phyloP scores from a whole-genome alignment of 2,329 filamentous ascomycete species.

The Fusarium scirpi region DNA sequence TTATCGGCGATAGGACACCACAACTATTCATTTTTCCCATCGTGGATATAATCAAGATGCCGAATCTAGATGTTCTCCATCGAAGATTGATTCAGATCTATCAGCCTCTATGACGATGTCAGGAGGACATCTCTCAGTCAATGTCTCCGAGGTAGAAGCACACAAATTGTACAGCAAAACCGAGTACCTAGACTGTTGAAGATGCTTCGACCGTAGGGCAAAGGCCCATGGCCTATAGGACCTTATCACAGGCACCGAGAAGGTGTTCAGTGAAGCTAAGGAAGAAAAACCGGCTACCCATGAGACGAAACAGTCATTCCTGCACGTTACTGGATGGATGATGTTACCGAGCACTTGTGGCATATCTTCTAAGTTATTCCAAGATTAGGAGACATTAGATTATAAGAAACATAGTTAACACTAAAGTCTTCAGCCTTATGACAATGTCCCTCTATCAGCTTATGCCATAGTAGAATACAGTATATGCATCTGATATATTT shows the following conservation, averaged over 20 bases:
- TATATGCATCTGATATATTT: background rate
- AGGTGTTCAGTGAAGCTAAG: background rate
- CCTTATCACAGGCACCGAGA: background rate
- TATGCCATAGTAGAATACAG: background rate
- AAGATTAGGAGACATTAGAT: background rate
- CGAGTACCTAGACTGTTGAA: background rate
- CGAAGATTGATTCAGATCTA: background rate
- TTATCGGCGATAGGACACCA: background rate
- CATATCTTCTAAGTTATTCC: background rate
- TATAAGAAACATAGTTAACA: background rate
- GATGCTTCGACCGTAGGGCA: background rate
- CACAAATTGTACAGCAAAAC: background rate
- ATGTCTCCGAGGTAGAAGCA: background rate
- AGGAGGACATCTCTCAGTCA: background rate
- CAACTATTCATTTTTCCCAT: accelerated
- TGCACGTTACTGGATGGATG: no score
- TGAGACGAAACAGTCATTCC: background rate
- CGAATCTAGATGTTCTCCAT: accelerated
- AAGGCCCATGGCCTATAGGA: background rate
- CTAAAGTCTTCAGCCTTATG: background rate
- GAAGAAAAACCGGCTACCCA: no score
- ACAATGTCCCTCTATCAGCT: background rate
- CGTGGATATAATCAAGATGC: background rate
- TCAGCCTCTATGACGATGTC: background rate
- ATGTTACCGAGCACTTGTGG: background rate